A percentile compares a stretch with the other conserved stretches of the same genome.
Conservation (phyloP, 331 rosid species). For the Quercus tomentella region DNA sequence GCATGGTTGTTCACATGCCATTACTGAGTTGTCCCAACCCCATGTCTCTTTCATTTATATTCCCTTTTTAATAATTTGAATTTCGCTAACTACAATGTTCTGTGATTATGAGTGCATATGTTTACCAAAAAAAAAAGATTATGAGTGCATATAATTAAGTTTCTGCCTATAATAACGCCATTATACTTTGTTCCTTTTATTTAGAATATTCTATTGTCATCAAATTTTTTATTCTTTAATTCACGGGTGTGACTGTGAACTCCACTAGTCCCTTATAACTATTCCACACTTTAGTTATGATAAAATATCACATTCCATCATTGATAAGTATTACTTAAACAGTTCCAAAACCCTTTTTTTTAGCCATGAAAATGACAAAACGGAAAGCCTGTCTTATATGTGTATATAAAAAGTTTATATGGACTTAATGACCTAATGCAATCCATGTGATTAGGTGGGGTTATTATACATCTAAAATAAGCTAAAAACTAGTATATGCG, state of each 20-base stretch:
- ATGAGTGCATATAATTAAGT: too few relatives aligned
- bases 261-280: too few relatives aligned
- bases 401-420: neutral
- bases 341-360: neutral
- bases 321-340: neutral
- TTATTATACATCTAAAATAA: neutral
- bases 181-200: too few relatives aligned
- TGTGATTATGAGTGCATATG: too few relatives aligned
- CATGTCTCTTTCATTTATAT: neutral
- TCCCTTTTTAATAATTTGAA: neutral
- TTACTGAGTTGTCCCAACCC: too few relatives aligned
- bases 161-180: too few relatives aligned
- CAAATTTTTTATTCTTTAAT: neutral
- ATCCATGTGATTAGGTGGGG: neutral
- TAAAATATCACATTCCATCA: too few relatives aligned
- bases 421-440: neutral
- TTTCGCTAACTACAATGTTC: too few relatives aligned
- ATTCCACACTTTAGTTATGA: too few relatives aligned
- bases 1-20: neutral
- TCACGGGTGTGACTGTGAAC: neutral
- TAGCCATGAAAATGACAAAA: neutral
- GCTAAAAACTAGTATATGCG: neutral
- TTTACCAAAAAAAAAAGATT: too few relatives aligned
- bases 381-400: neutral
- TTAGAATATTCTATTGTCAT: too few relatives aligned